Conservation (phyloP, 129 eudicot species). For the Lonicera japonica region DNA sequence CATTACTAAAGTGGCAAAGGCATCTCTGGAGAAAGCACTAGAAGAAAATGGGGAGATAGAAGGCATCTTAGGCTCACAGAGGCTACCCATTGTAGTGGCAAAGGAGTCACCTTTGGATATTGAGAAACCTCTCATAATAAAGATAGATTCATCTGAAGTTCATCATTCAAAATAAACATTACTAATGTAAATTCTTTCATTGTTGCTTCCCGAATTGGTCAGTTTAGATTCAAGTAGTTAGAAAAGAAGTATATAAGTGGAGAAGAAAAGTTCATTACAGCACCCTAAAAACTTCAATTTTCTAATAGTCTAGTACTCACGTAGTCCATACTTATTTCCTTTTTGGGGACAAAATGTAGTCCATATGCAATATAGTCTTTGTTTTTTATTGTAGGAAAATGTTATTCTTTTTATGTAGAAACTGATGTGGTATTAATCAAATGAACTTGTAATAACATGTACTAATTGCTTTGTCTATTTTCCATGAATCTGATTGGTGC, state of each 20-base stretch:
- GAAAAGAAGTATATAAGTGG: slow-evolving; percentile 5
- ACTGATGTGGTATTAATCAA: no score
- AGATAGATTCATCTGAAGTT: slow-evolving; percentile 37
- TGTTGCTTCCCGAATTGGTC: neutral
- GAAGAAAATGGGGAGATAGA: slow-evolving; percentile 58
- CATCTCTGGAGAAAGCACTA: slow-evolving; percentile 81
- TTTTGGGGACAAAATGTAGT: no score
- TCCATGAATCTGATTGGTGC: no score
- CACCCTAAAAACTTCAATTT: no score
- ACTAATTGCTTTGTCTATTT: no score
- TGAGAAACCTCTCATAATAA: slow-evolving; percentile 55
- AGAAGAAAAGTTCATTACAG: neutral
- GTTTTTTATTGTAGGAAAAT: no score
- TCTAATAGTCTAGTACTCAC: no score
- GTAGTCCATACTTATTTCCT: no score
- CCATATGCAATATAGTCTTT: no score
- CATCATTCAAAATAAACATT: slow-evolving; percentile 27
- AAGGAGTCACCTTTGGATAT: slow-evolving; percentile 38
- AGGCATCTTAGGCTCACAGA: slow-evolving; percentile 26
- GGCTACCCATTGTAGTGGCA: slow-evolving; percentile 42
- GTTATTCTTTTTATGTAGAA: no score
- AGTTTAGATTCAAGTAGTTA: slow-evolving; percentile 16
- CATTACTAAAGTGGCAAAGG: slow-evolving; percentile 70
- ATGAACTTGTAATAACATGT: no score
- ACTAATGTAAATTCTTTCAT: slow-evolving; percentile 37